These are phyloP conservation scores for Cucumis hystrix DNA, from an alignment of 306 rosid genomes.

Conservation along the genomic window DNA sequence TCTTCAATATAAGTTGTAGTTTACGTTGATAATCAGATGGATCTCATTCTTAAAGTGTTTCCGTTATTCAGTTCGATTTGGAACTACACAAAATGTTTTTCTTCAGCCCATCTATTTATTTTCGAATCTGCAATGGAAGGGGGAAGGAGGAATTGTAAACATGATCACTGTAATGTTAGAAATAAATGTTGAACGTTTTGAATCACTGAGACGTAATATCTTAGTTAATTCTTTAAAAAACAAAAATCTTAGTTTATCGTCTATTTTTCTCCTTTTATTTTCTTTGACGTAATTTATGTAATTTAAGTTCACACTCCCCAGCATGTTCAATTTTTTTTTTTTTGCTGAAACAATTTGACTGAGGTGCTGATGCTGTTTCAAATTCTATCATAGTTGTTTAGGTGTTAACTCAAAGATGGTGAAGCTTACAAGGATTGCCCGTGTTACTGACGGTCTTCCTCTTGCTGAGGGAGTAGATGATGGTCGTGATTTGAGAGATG, in stretches of 20 bases:
- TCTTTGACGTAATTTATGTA: not conserved
- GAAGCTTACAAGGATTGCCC: slow-evolving; percentile 93
- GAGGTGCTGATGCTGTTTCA: not conserved
- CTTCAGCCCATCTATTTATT: not conserved
- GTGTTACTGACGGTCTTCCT: slow-evolving; percentile 91
- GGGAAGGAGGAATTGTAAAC: not conserved
- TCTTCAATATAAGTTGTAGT: not conserved
- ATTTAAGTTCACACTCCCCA: not conserved
- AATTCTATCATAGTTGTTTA: not conserved
- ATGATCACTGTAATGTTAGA: not conserved
- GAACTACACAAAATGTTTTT: not conserved
- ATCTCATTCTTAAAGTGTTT: not conserved
- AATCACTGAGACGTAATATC: not conserved
- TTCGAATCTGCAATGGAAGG: not conserved
- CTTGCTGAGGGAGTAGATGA: slow-evolving; percentile 90
- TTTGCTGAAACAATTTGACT: not conserved
- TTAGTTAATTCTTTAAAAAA: not conserved
- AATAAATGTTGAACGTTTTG: not conserved
- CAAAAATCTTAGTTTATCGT: no score
- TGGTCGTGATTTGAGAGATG: slow-evolving; percentile 65
- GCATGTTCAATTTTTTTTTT: not conserved
- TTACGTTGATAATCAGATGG: not conserved
- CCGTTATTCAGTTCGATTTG: not conserved
- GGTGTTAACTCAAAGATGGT: slow-evolving; percentile 57
- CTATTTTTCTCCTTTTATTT: not conserved